Conservation (phyloP, 768 basidiomycete genomes). For the Hemileccinum impolitum region DNA sequence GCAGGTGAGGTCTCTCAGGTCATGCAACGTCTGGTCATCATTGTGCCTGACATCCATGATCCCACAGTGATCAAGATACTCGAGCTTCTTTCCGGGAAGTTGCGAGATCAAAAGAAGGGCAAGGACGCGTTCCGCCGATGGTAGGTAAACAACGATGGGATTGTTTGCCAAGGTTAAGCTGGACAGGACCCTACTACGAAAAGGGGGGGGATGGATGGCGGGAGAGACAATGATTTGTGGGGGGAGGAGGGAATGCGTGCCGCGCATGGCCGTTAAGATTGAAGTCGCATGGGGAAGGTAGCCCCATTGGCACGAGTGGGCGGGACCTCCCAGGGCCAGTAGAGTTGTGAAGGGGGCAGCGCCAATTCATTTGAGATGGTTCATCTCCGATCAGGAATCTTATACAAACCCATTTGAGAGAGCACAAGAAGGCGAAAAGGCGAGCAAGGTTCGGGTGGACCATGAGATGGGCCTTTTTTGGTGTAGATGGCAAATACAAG, state of each 20-base stretch:
- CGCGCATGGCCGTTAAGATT: neutral
- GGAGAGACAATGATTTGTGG: neutral
- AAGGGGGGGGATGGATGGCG: neutral
- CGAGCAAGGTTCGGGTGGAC: neutral
- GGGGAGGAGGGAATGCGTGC: neutral
- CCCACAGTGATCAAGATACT: neutral
- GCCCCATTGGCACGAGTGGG: neutral
- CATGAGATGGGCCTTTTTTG: neutral
- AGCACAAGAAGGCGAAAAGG: too few species aligned
- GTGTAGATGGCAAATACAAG: constrained; percentile 2
- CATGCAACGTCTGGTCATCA: too few species aligned
- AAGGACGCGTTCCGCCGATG: too few species aligned
- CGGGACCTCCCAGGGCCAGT: neutral
- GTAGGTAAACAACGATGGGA: too few species aligned
- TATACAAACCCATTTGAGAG: neutral
- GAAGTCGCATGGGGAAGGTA: neutral
- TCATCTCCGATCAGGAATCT: neutral
- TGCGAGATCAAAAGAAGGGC: neutral
- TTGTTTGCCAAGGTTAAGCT: neutral
- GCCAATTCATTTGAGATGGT: neutral
- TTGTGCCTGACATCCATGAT: neutral
- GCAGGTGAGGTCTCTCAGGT: neutral
- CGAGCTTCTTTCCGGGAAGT: neutral
- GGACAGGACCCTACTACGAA: neutral
- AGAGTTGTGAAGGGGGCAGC: neutral